These are phyloP conservation scores for Glomus cerebriforme DNA, from an alignment of 192 early-diverging fungal species.

Conservation along the genomic window DNA sequence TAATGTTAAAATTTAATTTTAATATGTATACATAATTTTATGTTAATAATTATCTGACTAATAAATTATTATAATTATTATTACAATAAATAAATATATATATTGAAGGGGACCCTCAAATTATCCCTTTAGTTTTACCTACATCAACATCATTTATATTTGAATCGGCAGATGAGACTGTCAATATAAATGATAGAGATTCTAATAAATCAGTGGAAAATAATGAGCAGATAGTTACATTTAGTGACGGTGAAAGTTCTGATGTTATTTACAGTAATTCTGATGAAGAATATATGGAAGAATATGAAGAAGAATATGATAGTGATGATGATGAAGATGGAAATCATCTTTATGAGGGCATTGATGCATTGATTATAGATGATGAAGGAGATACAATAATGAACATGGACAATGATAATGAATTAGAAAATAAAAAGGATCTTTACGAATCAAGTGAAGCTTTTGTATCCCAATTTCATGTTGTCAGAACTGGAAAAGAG, in stretches of 20 bases:
- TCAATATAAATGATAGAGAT: neutral
- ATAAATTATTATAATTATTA: too few species aligned
- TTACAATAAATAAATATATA: too few species aligned
- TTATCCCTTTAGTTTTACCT: neutral
- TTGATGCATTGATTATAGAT: neutral
- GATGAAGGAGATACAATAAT: neutral
- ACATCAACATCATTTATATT: neutral
- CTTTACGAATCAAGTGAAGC: neutral
- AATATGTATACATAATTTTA: neutral
- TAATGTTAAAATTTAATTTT: neutral
- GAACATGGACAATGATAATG: neutral
- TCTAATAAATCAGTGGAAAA: neutral
- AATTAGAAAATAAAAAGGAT: neutral
- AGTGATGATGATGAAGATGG: neutral
- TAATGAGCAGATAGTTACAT: neutral
- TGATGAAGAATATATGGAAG: too few species aligned
- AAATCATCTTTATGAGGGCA: neutral
- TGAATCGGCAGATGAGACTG: neutral
- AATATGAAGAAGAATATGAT: neutral
- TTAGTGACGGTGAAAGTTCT: neutral
- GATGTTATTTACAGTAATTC: neutral
- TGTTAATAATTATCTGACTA: too few species aligned
- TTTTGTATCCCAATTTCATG: neutral
- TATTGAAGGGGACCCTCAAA: neutral
- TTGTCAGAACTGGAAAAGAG: neutral